Evolutionary conservation across 2,329 filamentous ascomycete species (phyloP).

Genomic region (Xylariaceae sp.): DNA sequence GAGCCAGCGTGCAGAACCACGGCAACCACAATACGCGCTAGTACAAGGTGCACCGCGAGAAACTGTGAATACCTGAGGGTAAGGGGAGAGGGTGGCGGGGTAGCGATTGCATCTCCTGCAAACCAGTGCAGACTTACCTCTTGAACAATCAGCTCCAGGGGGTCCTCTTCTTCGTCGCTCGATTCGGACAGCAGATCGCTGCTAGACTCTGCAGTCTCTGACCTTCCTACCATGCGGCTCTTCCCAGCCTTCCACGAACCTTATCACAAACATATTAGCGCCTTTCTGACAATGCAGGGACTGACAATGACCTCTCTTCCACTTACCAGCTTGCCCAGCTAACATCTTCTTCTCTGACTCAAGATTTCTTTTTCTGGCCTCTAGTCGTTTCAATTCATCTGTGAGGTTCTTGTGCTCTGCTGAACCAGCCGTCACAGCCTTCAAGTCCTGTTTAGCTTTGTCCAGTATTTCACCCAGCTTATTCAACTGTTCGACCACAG

Average conservation of each 20-base stretch:
- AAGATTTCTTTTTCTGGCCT: slow-evolving; percentile 6
- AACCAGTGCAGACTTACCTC: slow-evolving; percentile 8
- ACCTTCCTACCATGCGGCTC: slow-evolving; percentile 5
- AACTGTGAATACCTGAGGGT: too few relatives aligned
- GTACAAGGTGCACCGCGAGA: too few relatives aligned
- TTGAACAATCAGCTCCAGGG: slow-evolving; percentile 9
- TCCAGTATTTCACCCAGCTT: slow-evolving; percentile 5
- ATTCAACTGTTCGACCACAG: slow-evolving; percentile 10
- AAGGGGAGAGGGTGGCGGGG: too few relatives aligned
- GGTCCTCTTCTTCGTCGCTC: slow-evolving; percentile 14
- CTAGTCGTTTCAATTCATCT: slow-evolving; percentile 10
- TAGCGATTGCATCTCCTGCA: neutral
- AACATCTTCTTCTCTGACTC: slow-evolving; percentile 11
- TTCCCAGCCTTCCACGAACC: slow-evolving; percentile 9
- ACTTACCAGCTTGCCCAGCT: slow-evolving; percentile 13
- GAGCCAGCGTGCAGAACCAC: too few relatives aligned
- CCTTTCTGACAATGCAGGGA: neutral
- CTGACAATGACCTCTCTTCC: neutral
- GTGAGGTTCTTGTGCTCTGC: slow-evolving; percentile 5
- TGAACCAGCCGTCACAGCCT: slow-evolving; percentile 3
- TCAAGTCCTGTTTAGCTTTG: slow-evolving; percentile 3
- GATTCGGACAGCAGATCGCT: slow-evolving; percentile 13
- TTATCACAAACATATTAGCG: slow-evolving; percentile 7
- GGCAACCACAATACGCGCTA: too few relatives aligned
- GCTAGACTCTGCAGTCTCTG: slow-evolving; percentile 10